These are phyloP conservation scores for Leishmania braziliensis DNA, from an alignment of 208 protist genomes.

Conservation along the genomic window DNA sequence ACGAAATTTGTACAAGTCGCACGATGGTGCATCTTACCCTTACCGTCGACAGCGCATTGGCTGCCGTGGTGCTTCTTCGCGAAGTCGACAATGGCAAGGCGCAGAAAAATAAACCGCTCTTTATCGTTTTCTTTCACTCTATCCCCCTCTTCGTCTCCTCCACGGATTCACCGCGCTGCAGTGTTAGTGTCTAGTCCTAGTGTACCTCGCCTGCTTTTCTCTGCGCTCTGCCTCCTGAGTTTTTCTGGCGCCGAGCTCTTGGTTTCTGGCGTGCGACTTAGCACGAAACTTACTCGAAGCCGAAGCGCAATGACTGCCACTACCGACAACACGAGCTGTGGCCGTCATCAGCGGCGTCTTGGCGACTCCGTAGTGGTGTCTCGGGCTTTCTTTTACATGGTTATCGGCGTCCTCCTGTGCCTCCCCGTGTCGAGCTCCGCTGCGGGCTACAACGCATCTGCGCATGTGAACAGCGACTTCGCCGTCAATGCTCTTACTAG, in stretches of 20 bases:
- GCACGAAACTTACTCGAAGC: neutral
- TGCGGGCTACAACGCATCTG: constrained; percentile 7
- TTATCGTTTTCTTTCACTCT: neutral
- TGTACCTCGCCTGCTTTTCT: neutral
- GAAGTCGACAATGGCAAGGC: neutral
- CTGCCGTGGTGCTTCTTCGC: neutral
- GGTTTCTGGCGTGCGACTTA: neutral
- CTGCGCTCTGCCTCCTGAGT: neutral
- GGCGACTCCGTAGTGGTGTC: neutral
- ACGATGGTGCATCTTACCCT: neutral
- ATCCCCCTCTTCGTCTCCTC: neutral
- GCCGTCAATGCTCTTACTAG: constrained; percentile 7
- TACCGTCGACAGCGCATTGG: neutral
- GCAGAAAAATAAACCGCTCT: neutral
- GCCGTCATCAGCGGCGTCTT: neutral
- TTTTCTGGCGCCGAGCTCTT: neutral
- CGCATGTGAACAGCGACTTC: constrained; percentile 22
- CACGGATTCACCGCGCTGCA: neutral
- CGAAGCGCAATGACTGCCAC: neutral
- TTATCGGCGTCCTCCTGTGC: constrained; percentile 3
- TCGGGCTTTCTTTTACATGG: neutral
- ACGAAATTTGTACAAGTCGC: neutral
- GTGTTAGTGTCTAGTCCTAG: neutral
- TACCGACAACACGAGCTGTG: neutral
- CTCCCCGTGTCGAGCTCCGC: constrained; percentile 1